Evolutionary conservation across 2,329 filamentous ascomycete species (phyloP).

Genomic region (Zopfia rhizophila): DNA sequence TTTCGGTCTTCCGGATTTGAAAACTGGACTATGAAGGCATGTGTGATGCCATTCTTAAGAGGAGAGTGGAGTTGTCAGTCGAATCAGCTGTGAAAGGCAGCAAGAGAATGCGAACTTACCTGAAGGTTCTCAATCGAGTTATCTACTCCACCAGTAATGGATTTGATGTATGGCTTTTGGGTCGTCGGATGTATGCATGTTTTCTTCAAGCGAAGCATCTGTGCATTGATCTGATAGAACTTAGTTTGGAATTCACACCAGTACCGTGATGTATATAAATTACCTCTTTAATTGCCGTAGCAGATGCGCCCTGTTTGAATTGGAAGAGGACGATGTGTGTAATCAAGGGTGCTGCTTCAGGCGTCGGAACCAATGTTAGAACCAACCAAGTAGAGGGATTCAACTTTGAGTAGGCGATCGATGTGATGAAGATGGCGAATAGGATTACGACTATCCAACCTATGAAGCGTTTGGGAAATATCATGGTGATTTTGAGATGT

Average conservation of each 20-base stretch:
- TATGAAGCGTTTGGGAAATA: background rate
- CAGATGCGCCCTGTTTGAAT: conserved; percentile 40
- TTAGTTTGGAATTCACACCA: conserved; percentile 7
- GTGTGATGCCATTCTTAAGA: conserved; percentile 57
- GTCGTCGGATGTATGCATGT: conserved; percentile 41
- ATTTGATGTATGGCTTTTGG: conserved; percentile 38
- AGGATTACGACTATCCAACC: background rate
- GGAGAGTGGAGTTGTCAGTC: conserved; percentile 60
- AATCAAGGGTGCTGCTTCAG: conserved; percentile 34
- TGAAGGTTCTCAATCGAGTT: conserved; percentile 46
- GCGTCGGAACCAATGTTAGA: conserved; percentile 26
- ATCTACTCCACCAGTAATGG: conserved; percentile 44
- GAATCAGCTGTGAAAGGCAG: conserved; percentile 3
- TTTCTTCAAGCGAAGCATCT: conserved; percentile 44
- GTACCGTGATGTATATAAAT: background rate
- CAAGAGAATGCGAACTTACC: conserved; percentile 28
- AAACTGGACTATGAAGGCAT: conserved; percentile 58
- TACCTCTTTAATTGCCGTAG: conserved; percentile 43
- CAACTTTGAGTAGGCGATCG: conserved; percentile 7
- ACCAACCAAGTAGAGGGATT: conserved; percentile 18
- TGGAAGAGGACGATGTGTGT: conserved; percentile 47
- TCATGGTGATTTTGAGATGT: no score
- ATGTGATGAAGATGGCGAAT: conserved; percentile 26
- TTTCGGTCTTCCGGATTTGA: conserved; percentile 53
- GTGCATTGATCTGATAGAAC: conserved; percentile 35